Conservation (phyloP, 129 eudicot genomes). For the Lactuca saligna region DNA sequence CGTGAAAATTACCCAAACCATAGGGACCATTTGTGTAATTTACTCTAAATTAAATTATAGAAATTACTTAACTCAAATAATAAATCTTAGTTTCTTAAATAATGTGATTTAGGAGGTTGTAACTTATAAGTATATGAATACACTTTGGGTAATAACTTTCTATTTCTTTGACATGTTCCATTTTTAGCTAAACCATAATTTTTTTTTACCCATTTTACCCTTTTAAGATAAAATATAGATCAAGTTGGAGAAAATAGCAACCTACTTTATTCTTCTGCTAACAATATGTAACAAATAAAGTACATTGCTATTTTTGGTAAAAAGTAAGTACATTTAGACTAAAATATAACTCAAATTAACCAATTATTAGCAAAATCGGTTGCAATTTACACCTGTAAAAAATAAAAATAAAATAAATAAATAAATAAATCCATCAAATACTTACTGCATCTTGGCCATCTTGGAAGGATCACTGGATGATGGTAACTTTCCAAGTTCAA, state of each 20-base stretch:
- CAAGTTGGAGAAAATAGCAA: not conserved
- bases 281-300: too few relatives aligned
- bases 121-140: too few relatives aligned
- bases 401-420: not conserved
- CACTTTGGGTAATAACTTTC: not conserved
- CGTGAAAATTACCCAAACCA: too few relatives aligned
- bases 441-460: slow-evolving; percentile 94
- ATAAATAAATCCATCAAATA: slow-evolving; percentile 2
- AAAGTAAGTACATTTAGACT: too few relatives aligned
- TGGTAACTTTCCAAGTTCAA: slow-evolving; percentile 68
- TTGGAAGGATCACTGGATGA: slow-evolving; percentile 76
- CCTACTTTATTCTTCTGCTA: not conserved
- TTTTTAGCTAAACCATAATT: not conserved
- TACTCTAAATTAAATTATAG: not conserved
- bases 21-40: too few relatives aligned
- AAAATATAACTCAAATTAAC: not conserved
- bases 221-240: not conserved
- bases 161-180: not conserved
- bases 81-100: not conserved
- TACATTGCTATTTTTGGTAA: too few relatives aligned
- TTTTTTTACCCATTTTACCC: not conserved
- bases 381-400: not conserved
- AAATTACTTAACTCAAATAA: not conserved
- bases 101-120: not conserved
- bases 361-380: not conserved